These are phyloP conservation scores for Phytophthora litchii DNA, from an alignment of 352 stramenopile genomes.

Conservation along the genomic window DNA sequence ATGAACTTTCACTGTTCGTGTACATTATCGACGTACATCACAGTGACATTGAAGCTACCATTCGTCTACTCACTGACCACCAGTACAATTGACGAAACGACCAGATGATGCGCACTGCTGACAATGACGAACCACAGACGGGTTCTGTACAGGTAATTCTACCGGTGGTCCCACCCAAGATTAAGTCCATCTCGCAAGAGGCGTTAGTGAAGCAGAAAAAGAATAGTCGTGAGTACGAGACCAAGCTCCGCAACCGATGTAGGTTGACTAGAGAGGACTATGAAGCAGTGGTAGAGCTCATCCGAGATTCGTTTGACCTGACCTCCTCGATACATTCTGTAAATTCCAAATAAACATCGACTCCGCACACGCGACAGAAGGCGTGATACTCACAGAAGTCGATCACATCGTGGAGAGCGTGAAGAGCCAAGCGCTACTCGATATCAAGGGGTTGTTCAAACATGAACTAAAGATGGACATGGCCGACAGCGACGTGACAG, in stretches of 20 bases:
- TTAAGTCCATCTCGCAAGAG: slow-evolving; percentile 5
- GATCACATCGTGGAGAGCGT: not conserved
- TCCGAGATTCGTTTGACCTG: not conserved
- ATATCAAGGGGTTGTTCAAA: slow-evolving; percentile 1
- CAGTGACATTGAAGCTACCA: not conserved
- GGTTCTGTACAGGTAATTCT: not conserved
- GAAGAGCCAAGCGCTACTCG: not conserved
- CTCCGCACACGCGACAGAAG: not conserved
- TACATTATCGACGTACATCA: not conserved
- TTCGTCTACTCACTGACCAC: not conserved
- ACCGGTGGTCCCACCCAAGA: not conserved
- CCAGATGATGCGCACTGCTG: not conserved
- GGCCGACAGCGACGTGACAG: not conserved
- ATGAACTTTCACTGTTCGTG: not conserved
- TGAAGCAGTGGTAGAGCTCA: not conserved
- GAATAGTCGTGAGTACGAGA: slow-evolving; percentile 1
- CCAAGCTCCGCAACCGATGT: not conserved
- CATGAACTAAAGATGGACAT: slow-evolving; percentile 1
- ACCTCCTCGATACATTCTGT: slow-evolving; percentile 2
- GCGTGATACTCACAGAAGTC: not conserved
- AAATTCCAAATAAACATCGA: not conserved
- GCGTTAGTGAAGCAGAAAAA: not conserved
- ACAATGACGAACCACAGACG: not conserved
- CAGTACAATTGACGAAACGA: not conserved
- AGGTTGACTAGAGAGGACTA: not conserved